Evolutionary conservation across 2,329 filamentous ascomycete genomes (phyloP).

Genomic region (Ophiostoma sp.): DNA sequence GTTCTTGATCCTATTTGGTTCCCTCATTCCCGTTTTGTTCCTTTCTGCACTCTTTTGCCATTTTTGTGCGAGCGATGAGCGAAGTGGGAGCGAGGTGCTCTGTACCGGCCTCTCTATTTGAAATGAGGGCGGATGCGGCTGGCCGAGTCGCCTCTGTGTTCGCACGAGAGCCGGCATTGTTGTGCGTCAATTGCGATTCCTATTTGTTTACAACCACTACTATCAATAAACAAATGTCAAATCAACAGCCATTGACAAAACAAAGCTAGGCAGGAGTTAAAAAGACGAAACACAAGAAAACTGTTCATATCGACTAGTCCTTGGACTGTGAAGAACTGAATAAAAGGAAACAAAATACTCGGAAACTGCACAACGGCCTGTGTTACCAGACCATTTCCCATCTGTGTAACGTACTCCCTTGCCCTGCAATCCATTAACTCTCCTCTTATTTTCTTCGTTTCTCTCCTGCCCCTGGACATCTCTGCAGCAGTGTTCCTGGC

Average conservation of each 20-base stretch:
- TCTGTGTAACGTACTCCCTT: not conserved
- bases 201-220: not conserved
- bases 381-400: not conserved
- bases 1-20: not conserved
- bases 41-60: not conserved
- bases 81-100: not conserved
- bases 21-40: not conserved
- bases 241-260: no score
- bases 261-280: no score
- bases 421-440: not conserved
- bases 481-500: not conserved
- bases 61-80: not conserved
- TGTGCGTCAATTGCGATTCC: not conserved
- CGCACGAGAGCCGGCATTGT: not conserved
- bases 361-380: conserved; percentile 14
- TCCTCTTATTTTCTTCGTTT: not conserved
- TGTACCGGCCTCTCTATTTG: not conserved
- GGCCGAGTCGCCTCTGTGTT: not conserved
- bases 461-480: not conserved
- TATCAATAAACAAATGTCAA: not conserved
- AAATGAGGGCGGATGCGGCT: not conserved
- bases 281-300: no score
- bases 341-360: not conserved
- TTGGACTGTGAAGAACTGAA: not conserved
- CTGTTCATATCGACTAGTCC: no score